phyloP scores from a whole-genome alignment of 1,139 yeast species.

The Arxiozyma bovina region DNA sequence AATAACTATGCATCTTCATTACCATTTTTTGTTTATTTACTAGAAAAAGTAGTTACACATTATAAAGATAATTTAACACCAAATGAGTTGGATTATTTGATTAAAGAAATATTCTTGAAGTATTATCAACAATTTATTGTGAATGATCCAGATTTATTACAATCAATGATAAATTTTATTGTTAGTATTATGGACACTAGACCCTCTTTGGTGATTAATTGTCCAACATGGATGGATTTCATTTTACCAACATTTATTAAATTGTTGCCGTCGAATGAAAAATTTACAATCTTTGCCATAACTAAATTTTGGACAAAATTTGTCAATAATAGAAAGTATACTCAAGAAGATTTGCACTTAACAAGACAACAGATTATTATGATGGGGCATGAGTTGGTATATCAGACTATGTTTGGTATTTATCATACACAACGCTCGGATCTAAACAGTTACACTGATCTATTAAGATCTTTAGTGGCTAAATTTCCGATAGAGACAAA shows the following conservation, averaged over 20 bases:
- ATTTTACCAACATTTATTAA: slow-evolving; percentile 36
- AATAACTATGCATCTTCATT: slow-evolving; percentile 21
- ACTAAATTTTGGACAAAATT: slow-evolving; percentile 59
- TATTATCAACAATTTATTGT: slow-evolving; percentile 22
- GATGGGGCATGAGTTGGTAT: slow-evolving; percentile 22
- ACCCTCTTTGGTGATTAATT: slow-evolving; percentile 42
- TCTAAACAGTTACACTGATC: slow-evolving; percentile 26
- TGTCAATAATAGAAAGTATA: slow-evolving; percentile 46
- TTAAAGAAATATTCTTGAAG: slow-evolving; percentile 22
- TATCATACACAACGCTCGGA: slow-evolving; percentile 30
- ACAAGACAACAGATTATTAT: slow-evolving; percentile 28
- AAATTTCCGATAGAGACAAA: slow-evolving; percentile 27
- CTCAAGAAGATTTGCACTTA: slow-evolving; percentile 38
- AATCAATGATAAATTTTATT: slow-evolving; percentile 46
- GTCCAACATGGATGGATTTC: slow-evolving; percentile 30
- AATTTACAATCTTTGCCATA: slow-evolving; percentile 54
- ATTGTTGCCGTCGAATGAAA: slow-evolving; percentile 48
- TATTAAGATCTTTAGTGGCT: slow-evolving; percentile 27
- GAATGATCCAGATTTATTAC: slow-evolving; percentile 34
- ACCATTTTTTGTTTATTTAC: slow-evolving; percentile 25
- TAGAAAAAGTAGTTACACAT: slow-evolving; percentile 23
- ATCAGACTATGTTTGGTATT: slow-evolving; percentile 26
- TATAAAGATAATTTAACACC: slow-evolving; percentile 16
- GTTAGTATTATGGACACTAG: slow-evolving; percentile 42
- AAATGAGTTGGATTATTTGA: slow-evolving; percentile 25